Base-by-base conservation (phyloP, 148 eudicot species). In the Vaccinium vitisidaea region DNA sequence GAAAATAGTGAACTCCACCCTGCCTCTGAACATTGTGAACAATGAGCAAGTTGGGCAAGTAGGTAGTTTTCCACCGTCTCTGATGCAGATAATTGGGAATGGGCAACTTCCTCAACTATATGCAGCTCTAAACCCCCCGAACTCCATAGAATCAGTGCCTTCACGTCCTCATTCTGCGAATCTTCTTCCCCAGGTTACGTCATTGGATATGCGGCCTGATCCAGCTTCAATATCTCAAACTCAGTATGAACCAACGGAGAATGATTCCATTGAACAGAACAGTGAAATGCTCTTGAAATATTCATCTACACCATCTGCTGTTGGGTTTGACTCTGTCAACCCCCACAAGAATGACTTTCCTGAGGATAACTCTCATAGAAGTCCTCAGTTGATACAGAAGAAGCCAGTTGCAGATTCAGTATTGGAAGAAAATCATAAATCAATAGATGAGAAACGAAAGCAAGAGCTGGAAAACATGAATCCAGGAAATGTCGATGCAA, bases 31-130 rank as follows among this genome's bases (percentile, higher is more conserved):
- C 82, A 43, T 71, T 30, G 89, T 86, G 5, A 83, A 85, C 86
- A 82, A 30, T 79, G 92, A 89, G 49, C 92, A 88, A 50, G 77
- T 85, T 77, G 85, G 83, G 43, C 92, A 91, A 87, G 76, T 88
- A 15, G 67, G 90, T 49, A 87, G 84, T 84, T 84, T 89, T 86
- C 78, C 90, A 80, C 82, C 89, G 84, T 85, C 93, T 81, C 81
- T 91, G 78, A 82, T 90, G 75, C 91, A 90, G 83, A 86, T 88
- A 80, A 84, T 92, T 79, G 92, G 87, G 77, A 88, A 86, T 82
- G 86, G 88, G 83, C 92, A 87, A 85, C 89, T 83, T 79, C 86
- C 92, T 58, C 91, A 93, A 49, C 83, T 86, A 52, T 84, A 85
- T 36, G 82, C 92, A 32, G 92, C 80, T 27, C 84, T 82, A 54